A percentile compares a stretch with the other conserved stretches of the same genome.
Conservation (phyloP, 2,329 filamentous ascomycete genomes). For the Cytospora schulzeri region DNA sequence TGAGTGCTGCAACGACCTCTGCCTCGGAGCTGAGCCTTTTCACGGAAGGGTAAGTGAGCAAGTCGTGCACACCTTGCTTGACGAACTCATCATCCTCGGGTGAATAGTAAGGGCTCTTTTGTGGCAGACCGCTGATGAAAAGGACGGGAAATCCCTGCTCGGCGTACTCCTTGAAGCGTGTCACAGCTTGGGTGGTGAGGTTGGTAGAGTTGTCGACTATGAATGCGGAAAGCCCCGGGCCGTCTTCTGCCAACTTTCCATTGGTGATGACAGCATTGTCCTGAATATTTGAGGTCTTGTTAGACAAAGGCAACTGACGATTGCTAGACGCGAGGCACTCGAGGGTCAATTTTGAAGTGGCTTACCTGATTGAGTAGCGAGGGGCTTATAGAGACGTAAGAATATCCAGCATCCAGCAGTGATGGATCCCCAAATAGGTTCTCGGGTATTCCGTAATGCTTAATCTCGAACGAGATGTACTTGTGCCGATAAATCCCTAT, state of each 20-base stretch:
- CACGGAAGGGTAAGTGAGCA: slow-evolving; percentile 11
- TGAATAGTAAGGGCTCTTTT: slow-evolving; percentile 12
- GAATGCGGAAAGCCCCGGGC: slow-evolving; percentile 15
- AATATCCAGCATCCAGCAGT: slow-evolving; percentile 13
- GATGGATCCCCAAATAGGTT: slow-evolving; percentile 13
- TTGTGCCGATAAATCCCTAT: slow-evolving; percentile 19
- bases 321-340: neutral
- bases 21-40: slow-evolving; percentile 6
- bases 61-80: neutral
- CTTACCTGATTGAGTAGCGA: slow-evolving; percentile 9
- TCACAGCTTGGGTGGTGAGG: slow-evolving; percentile 11
- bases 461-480: slow-evolving; percentile 20
- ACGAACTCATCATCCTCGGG: neutral
- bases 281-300: neutral
- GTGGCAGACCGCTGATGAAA: slow-evolving; percentile 8
- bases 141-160: slow-evolving; percentile 15
- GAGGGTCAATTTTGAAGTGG: neutral
- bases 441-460: slow-evolving; percentile 15
- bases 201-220: slow-evolving; percentile 20
- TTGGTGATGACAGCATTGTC: slow-evolving; percentile 16
- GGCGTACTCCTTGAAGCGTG: slow-evolving; percentile 5
- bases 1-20: slow-evolving; percentile 12
- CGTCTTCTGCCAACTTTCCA: slow-evolving; percentile 10
- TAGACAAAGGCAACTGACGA: neutral
- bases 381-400: slow-evolving; percentile 17